Conservation (phyloP, 495 filamentous ascomycete genomes). For the Aspergillus leporis region DNA sequence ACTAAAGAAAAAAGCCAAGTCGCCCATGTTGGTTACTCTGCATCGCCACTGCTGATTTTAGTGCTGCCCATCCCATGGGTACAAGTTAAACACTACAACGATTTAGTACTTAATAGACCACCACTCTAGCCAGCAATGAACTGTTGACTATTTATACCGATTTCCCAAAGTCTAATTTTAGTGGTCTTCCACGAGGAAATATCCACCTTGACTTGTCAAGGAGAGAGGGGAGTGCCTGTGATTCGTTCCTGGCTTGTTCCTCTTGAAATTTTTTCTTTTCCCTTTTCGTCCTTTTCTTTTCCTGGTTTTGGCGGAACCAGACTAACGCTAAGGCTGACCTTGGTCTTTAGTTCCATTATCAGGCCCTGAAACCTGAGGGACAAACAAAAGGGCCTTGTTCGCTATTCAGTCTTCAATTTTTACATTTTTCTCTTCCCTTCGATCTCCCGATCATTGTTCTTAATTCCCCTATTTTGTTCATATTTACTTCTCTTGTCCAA, state of each 20-base stretch:
- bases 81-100: neutral
- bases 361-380: neutral
- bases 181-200: neutral
- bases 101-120: neutral
- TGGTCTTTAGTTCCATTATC: neutral
- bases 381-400: slow-evolving; percentile 1
- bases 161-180: neutral
- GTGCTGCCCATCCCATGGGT: neutral
- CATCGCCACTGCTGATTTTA: slow-evolving; percentile 1
- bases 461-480: neutral
- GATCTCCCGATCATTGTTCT: neutral
- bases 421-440: neutral
- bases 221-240: neutral
- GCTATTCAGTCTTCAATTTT: neutral
- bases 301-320: neutral
- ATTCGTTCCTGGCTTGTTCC: neutral
- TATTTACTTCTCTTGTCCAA: neutral
- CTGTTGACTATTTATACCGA: neutral
- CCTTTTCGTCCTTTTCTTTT: neutral
- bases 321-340: neutral
- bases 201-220: neutral
- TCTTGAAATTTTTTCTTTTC: neutral
- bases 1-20: neutral
- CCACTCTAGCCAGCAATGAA: neutral
- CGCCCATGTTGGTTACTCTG: neutral